phyloP scores from a whole-genome alignment of 352 stramenopile species.

The Pythium phragmitis region DNA sequence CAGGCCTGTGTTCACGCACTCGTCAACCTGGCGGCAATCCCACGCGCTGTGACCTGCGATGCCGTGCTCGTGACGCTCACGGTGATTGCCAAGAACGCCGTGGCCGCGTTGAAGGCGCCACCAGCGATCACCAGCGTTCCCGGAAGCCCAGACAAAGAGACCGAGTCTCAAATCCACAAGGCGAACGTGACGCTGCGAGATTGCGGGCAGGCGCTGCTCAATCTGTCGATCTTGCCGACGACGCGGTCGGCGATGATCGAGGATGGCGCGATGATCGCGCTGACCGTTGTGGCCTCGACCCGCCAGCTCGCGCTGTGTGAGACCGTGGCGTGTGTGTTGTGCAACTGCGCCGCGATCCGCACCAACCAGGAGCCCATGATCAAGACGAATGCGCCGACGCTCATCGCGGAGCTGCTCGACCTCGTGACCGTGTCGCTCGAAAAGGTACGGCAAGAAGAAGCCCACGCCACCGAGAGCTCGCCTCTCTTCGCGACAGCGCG shows the following conservation, averaged over 20 bases:
- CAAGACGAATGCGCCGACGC: constrained; percentile 32
- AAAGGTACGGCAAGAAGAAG: constrained; percentile 13
- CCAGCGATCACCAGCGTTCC: constrained; percentile 5
- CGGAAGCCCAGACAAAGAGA: background rate
- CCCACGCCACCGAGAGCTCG: background rate
- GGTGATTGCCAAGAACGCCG: constrained; percentile 34
- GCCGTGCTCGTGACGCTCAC: constrained; percentile 57
- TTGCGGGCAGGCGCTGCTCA: constrained; percentile 66
- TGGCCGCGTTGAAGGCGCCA: constrained; percentile 26
- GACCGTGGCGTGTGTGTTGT: constrained; percentile 33
- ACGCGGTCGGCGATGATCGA: constrained; percentile 73
- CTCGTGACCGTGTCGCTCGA: constrained; percentile 21
- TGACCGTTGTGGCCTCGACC: constrained; percentile 46
- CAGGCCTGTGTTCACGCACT: constrained; percentile 66
- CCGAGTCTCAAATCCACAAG: background rate
- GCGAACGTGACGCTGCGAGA: constrained; percentile 8
- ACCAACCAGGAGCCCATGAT: constrained; percentile 43
- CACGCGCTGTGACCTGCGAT: constrained; percentile 73
- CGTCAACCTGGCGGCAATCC: constrained; percentile 67
- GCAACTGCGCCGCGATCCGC: constrained; percentile 40
- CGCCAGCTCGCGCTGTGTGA: constrained; percentile 28
- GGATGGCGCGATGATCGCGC: constrained; percentile 57
- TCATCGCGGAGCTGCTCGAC: constrained; percentile 34
- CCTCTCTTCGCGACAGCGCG: constrained; percentile 2
- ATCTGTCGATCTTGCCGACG: constrained; percentile 77